Evolutionary conservation across 352 stramenopile genomes (phyloP).

Genomic region (Globisporangium cederbergense): DNA sequence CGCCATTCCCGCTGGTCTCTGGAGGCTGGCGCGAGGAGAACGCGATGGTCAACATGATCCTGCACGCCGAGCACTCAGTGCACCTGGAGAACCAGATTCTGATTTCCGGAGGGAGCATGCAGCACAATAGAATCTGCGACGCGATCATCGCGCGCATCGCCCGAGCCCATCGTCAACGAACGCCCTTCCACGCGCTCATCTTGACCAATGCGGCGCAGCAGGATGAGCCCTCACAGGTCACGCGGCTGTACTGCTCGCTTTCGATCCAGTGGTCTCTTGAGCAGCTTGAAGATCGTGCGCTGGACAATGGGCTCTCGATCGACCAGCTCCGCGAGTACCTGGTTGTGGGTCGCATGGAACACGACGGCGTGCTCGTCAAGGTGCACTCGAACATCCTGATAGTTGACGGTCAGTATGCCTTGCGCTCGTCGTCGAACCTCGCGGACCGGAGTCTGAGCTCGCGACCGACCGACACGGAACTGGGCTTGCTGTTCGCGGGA

Average conservation of each 20-base stretch:
- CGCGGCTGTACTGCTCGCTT: constrained; percentile 71
- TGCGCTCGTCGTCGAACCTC: constrained; percentile 74
- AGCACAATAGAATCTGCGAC: constrained; percentile 73
- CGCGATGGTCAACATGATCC: constrained; percentile 80
- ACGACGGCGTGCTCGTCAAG: constrained; percentile 53
- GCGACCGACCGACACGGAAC: constrained; percentile 65
- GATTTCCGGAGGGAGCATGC: constrained; percentile 61
- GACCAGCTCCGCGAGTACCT: constrained; percentile 42
- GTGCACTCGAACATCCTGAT: constrained; percentile 83
- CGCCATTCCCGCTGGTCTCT: constrained; percentile 68
- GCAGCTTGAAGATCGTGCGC: constrained; percentile 52
- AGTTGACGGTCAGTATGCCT: constrained; percentile 59
- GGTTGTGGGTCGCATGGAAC: constrained; percentile 44
- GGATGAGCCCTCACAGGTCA: constrained; percentile 71
- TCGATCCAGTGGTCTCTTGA: constrained; percentile 79
- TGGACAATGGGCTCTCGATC: constrained; percentile 36
- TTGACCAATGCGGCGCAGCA: constrained; percentile 76
- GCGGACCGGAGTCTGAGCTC: constrained; percentile 72
- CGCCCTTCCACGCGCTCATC: constrained; percentile 57
- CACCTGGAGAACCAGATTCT: constrained; percentile 84
- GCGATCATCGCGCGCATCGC: constrained; percentile 55
- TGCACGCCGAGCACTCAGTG: constrained; percentile 53
- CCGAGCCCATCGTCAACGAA: constrained; percentile 27
- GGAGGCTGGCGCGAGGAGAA: constrained; percentile 78
- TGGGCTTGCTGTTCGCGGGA: constrained; percentile 57